These are phyloP conservation scores for Crithidia brevicula DNA, from an alignment of 208 protist genomes.

Conservation along the genomic window DNA sequence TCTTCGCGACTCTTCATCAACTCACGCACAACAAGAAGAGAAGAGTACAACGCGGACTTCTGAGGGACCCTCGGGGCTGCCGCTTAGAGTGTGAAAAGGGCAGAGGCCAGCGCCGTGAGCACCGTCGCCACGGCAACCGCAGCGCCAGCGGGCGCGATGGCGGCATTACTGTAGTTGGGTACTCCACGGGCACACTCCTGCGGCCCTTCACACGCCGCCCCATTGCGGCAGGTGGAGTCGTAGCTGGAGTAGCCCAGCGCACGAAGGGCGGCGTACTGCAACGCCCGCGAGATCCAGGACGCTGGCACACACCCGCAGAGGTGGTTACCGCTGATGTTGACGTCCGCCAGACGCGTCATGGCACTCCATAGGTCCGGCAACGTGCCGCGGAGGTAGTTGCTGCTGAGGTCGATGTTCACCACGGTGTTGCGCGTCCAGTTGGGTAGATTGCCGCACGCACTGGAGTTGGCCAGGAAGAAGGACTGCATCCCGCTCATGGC, in stretches of 20 bases:
- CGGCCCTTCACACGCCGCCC: neutral
- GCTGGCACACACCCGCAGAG: conserved; percentile 19
- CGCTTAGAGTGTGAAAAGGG: neutral
- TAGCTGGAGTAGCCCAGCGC: conserved; percentile 11
- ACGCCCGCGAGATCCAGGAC: conserved; percentile 11
- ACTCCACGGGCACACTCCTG: conserved; percentile 10
- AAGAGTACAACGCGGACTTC: no score
- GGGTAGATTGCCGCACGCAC: conserved; percentile 29
- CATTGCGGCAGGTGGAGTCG: conserved; percentile 1
- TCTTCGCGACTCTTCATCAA: no score
- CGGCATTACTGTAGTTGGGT: conserved; percentile 12
- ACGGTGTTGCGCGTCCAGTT: conserved; percentile 20
- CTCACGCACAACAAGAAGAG: no score
- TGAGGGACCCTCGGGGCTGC: no score
- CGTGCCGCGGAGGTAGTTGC: conserved; percentile 20
- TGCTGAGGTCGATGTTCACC: conserved; percentile 14
- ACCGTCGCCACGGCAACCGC: conserved; percentile 2
- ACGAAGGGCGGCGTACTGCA: conserved; percentile 12
- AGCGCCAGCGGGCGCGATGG: neutral
- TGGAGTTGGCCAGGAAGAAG: conserved; percentile 5
- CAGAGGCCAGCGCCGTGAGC: neutral
- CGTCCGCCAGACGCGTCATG: conserved; percentile 9
- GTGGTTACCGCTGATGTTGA: conserved; percentile 21
- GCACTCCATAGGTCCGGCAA: conserved; percentile 7
- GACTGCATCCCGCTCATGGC: conserved; percentile 2